These are phyloP conservation scores for Calocera cornea DNA, from an alignment of 768 basidiomycete genomes.

Conservation along the genomic window DNA sequence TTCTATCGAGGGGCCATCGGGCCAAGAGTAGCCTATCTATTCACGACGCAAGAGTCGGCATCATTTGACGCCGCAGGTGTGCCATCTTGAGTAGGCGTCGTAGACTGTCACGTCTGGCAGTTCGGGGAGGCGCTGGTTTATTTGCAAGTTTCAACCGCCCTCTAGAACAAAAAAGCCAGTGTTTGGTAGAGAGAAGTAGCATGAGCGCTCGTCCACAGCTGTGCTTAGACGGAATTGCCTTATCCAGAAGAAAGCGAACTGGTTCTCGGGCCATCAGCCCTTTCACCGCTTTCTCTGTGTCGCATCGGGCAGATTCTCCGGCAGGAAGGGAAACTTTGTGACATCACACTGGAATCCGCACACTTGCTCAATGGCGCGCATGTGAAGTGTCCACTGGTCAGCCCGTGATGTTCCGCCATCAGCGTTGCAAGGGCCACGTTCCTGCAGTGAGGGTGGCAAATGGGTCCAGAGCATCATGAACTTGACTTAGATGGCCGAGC, in stretches of 20 bases:
- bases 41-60: neutral
- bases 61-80: no score
- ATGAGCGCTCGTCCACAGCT: no score
- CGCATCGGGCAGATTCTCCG: neutral
- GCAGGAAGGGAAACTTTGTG: neutral
- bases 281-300: neutral
- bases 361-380: neutral
- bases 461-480: constrained; percentile 1
- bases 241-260: no score
- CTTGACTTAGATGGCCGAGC: neutral
- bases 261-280: no score
- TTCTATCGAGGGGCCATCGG: neutral
- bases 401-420: neutral
- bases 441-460: neutral
- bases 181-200: no score
- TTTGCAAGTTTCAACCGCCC: no score
- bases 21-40: neutral
- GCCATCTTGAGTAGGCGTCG: no score
- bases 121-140: no score
- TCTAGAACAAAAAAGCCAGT: no score
- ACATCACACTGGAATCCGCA: neutral
- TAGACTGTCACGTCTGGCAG: no score
- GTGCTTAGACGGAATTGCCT: no score
- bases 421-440: neutral
- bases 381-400: neutral